These are phyloP conservation scores for Coemansia sp. DNA, from an alignment of 192 early-diverging fungal genomes.

Conservation along the genomic window DNA sequence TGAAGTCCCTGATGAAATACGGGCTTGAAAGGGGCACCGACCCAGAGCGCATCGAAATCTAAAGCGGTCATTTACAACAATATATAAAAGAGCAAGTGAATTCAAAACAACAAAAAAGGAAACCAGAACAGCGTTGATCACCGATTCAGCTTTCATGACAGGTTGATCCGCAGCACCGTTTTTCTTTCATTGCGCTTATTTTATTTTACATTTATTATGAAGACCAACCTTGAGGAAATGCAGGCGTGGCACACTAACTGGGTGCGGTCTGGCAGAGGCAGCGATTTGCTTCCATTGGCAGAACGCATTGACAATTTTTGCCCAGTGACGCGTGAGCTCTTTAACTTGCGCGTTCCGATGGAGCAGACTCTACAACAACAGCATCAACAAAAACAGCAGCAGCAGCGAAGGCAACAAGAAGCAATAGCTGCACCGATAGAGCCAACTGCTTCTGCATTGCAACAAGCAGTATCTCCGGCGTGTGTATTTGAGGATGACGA, in stretches of 20 bases:
- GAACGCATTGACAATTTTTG: conserved; percentile 8
- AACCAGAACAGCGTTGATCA: too few relatives aligned
- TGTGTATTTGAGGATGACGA: conserved; percentile 6
- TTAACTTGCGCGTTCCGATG: conserved; percentile 32
- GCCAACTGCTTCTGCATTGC: background rate
- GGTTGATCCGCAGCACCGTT: background rate
- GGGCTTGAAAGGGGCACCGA: conserved; percentile 30
- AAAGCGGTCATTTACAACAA: conserved; percentile 12
- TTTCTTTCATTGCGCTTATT: conserved; percentile 1
- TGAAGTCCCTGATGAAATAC: conserved; percentile 31
- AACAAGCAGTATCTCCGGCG: background rate
- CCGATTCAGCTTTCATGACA: too few relatives aligned
- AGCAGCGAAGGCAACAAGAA: background rate
- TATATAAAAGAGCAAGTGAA: background rate
- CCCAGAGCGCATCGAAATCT: conserved; percentile 34
- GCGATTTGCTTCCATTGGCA: conserved; percentile 5
- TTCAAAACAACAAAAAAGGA: background rate
- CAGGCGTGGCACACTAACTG: conserved; percentile 33
- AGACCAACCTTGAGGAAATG: conserved; percentile 34
- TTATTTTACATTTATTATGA: conserved; percentile 20
- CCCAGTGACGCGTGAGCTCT: conserved; percentile 20
- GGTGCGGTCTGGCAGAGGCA: conserved; percentile 28
- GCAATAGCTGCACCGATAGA: background rate
- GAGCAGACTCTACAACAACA: conserved; percentile 20
- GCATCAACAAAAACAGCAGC: conserved; percentile 5